Base-by-base conservation (phyloP, 768 basidiomycete genomes). In the Suillus placidus region DNA sequence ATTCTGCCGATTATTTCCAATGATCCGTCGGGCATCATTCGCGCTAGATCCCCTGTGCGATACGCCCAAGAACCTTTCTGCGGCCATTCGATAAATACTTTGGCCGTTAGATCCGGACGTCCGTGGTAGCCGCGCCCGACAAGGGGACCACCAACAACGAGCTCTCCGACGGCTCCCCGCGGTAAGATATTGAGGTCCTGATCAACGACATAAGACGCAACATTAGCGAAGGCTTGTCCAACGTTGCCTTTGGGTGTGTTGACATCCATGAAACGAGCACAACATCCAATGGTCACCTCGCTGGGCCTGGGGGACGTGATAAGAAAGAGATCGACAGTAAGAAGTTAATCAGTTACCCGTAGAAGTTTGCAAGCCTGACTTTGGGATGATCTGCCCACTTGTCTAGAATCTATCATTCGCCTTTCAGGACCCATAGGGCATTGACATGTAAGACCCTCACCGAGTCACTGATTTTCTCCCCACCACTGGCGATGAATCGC, bases 211-310 rank as follows among this genome's bases (percentile, higher is more conserved):
- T 83, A 75, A 26, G 74, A 67, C n/a, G 67, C 67, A 38, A 76
- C 60, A 67, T 71, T 71, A 4, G 70, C 75, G 72, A 84, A 83
- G 10, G 81, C 74, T 47, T 71, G 74, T 26, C 84, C 84, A 45
- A 85, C 79, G 62, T 84, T 83, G 14, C 79, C 78, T 61, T 79
- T 78, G 14, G 79, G 80, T 20, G 77, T 82, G 26, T 68, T 73
- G 42, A 71, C 67, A 60, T 80, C 75, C 80, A 85, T 80, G 49
- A 75, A 76, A 45, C 84, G 75, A 4, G 81, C 80, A 62, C 80
- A 82, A 68, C 84, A 85, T 12, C 84, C 84, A 66, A 85, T 85
- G 9, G 84, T 84, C 26, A 79, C 84, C 70, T 85, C 84, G 61
- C 80, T 85, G 20, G 84, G 84, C 1, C 78, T 80, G 55, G 32